A percentile compares a stretch with the other conserved stretches of the same genome.
These are phyloP conservation scores for Fusarium sublunatum DNA, from an alignment of 2,329 filamentous ascomycete species.

Conservation along the genomic window DNA sequence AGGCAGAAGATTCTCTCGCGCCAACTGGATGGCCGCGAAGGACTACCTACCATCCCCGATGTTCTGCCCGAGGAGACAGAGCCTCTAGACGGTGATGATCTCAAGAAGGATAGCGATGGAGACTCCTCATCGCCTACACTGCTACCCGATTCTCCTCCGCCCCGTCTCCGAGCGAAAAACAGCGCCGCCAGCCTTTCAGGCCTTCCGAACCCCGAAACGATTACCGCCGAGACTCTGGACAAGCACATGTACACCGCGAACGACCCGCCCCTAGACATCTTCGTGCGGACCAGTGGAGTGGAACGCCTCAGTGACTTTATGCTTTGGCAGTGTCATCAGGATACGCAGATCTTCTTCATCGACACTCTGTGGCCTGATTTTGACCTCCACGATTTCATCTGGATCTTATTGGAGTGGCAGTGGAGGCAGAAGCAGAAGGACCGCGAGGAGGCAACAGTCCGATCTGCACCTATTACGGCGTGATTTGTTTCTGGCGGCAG, in stretches of 20 bases:
- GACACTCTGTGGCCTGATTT: slow-evolving; percentile 97
- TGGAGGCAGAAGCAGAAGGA: slow-evolving; percentile 71
- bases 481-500: slow-evolving; percentile 36
- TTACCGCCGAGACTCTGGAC: slow-evolving; percentile 83
- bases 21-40: slow-evolving; percentile 63
- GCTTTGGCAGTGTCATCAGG: slow-evolving; percentile 96
- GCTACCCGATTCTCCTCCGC: slow-evolving; percentile 64
- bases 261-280: slow-evolving; percentile 87
- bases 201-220: slow-evolving; percentile 81
- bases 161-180: slow-evolving; percentile 50
- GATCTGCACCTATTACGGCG: slow-evolving; percentile 44
- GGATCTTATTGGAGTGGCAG: slow-evolving; percentile 92
- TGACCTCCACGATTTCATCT: slow-evolving; percentile 91
- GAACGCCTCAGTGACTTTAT: slow-evolving; percentile 96
- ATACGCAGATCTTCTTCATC: slow-evolving; percentile 92
- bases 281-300: slow-evolving; percentile 93
- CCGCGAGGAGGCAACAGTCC: slow-evolving; percentile 59
- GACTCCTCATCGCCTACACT: slow-evolving; percentile 71
- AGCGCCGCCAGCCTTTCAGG: slow-evolving; percentile 52
- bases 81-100: slow-evolving; percentile 58
- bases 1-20: slow-evolving; percentile 83
- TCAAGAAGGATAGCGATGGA: slow-evolving; percentile 60
- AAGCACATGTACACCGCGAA: slow-evolving; percentile 89
- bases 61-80: slow-evolving; percentile 55
- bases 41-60: slow-evolving; percentile 62